A percentile compares a stretch with the other conserved stretches of the same genome.
Evolutionary conservation across 306 rosid species (phyloP).

Genomic region (Castanea mollissima): DNA sequence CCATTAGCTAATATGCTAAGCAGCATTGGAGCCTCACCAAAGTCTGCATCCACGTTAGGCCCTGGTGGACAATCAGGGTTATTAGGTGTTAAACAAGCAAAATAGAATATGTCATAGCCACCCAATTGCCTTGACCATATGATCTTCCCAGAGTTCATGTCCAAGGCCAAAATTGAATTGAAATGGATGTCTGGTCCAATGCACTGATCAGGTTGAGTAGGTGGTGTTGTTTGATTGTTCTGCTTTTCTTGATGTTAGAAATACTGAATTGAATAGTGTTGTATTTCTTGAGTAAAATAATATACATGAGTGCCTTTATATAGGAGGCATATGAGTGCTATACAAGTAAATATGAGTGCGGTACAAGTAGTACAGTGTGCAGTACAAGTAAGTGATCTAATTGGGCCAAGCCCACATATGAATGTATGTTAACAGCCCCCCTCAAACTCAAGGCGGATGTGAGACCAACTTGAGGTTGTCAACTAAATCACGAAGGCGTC

Average conservation of each 20-base stretch:
- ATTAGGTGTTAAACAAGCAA: constrained; percentile 35
- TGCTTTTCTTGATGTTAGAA: constrained; percentile 32
- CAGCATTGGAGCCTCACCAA: constrained; percentile 43
- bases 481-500: too few species aligned
- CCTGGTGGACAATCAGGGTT: constrained; percentile 49
- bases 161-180: constrained; percentile 39
- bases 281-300: too few species aligned
- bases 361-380: too few species aligned
- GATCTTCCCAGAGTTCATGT: constrained; percentile 23
- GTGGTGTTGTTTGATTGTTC: constrained; percentile 29
- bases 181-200: constrained; percentile 36
- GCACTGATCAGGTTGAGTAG: constrained; percentile 37
- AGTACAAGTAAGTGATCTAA: too few species aligned
- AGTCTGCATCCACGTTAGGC: constrained; percentile 40
- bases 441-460: too few species aligned
- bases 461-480: too few species aligned
- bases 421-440: too few species aligned
- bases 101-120: constrained; percentile 36
- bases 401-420: too few species aligned
- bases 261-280: too few species aligned
- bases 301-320: too few species aligned
- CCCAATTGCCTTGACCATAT: constrained; percentile 33
- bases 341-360: too few species aligned
- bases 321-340: too few species aligned
- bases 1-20: constrained; percentile 19